A percentile compares a stretch with the other conserved stretches of the same genome.
phyloP scores from a whole-genome alignment of 306 rosid genomes.

The Quercus robur region DNA sequence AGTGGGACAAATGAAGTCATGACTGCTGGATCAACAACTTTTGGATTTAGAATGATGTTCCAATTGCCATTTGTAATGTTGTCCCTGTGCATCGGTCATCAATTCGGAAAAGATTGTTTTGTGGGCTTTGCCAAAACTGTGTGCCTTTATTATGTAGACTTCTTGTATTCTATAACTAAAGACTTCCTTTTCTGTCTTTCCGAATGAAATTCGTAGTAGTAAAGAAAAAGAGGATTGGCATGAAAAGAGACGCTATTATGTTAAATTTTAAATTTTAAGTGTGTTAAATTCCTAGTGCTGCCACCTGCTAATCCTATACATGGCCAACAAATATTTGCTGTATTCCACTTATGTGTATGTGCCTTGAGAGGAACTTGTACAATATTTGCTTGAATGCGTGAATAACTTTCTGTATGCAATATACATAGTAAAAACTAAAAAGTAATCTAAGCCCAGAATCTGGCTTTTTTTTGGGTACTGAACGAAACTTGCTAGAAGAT shows the following conservation, averaged over 20 bases:
- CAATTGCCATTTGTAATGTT: background rate
- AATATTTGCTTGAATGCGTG: too few species aligned
- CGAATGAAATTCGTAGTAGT: background rate
- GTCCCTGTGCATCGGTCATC: background rate
- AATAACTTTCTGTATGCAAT: too few species aligned
- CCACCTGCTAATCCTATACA: too few species aligned
- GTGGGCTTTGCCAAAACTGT: background rate
- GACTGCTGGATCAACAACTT: constrained; percentile 13
- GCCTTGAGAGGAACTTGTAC: too few species aligned
- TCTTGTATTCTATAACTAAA: background rate
- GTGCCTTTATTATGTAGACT: background rate
- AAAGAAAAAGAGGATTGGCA: background rate
- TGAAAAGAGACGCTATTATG: background rate
- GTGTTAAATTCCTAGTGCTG: too few species aligned
- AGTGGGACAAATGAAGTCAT: constrained; percentile 72
- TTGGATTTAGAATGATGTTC: constrained; percentile 11
- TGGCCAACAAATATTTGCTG: too few species aligned
- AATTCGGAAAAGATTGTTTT: background rate
- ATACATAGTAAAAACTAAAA: too few species aligned
- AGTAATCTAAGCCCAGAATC: too few species aligned
- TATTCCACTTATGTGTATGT: too few species aligned
- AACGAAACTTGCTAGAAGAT: too few species aligned
- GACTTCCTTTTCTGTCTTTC: background rate
- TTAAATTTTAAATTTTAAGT: background rate
- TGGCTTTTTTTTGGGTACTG: too few species aligned